These are phyloP conservation scores for Avena atlantica DNA, from an alignment of 176 grass and related monocot species.

Conservation along the genomic window DNA sequence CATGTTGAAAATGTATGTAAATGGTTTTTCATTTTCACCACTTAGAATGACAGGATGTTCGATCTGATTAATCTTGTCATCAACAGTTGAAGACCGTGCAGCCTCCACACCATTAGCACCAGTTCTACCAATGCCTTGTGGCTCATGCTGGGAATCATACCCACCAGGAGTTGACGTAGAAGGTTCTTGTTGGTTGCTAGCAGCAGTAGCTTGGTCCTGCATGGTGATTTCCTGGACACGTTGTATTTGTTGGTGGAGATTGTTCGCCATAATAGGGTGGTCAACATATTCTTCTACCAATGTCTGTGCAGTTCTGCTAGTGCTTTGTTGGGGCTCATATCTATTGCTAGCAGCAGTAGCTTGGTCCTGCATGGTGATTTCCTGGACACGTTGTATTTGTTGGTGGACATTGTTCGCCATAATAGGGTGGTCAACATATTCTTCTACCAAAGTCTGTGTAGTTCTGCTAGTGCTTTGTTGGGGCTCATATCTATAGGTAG, in stretches of 20 bases:
- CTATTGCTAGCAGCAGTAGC: slow-evolving; percentile 22
- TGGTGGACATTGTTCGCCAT: slow-evolving; percentile 37
- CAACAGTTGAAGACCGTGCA: slow-evolving; percentile 41
- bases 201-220: slow-evolving; percentile 45
- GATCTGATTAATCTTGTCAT: slow-evolving; percentile 40
- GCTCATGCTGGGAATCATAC: slow-evolving; percentile 23
- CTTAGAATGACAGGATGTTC: slow-evolving; percentile 59
- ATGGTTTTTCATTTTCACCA: slow-evolving; percentile 72
- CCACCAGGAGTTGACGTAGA: slow-evolving; percentile 28
- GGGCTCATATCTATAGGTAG: slow-evolving; percentile 15
- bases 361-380: slow-evolving; percentile 46
- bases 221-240: slow-evolving; percentile 43
- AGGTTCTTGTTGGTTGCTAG: slow-evolving; percentile 29
- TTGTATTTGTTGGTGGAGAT: slow-evolving; percentile 37
- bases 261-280: slow-evolving; percentile 33
- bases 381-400: slow-evolving; percentile 39
- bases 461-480: slow-evolving; percentile 37
- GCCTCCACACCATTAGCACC: slow-evolving; percentile 44
- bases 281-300: slow-evolving; percentile 38
- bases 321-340: slow-evolving; percentile 34
- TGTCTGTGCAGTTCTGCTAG: slow-evolving; percentile 29
- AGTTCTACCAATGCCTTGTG: slow-evolving; percentile 31
- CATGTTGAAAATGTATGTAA: slow-evolving; percentile 82
- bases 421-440: slow-evolving; percentile 34
- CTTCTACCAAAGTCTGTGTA: slow-evolving; percentile 35